A percentile compares a stretch with the other conserved stretches of the same genome.
These are phyloP conservation scores for Cryptomeria japonica DNA, from an alignment of 75 land plant species.

Conservation along the genomic window DNA sequence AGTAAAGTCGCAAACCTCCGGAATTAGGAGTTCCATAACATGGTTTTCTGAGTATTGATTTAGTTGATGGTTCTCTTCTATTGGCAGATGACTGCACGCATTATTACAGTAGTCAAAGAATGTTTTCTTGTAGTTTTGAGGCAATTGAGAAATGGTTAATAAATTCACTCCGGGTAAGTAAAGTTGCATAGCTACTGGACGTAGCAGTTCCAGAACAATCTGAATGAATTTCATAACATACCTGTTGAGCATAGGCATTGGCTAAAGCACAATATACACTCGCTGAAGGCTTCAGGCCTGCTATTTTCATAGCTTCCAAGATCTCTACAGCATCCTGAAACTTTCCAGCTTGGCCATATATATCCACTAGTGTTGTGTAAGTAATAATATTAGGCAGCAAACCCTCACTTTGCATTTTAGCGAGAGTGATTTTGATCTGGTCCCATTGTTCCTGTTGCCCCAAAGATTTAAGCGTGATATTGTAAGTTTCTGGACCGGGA, in stretches of 20 bases:
- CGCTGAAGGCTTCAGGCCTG: conserved; percentile 75
- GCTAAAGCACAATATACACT: conserved; percentile 93
- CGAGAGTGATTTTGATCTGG: conserved; percentile 49
- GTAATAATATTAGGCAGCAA: conserved; percentile 78
- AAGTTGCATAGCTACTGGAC: neutral
- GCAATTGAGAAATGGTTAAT: neutral
- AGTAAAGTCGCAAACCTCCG: too few relatives aligned
- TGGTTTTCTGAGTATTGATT: neutral
- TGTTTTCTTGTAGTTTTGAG: neutral
- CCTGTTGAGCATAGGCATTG: conserved; percentile 95
- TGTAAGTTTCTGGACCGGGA: conserved; percentile 75
- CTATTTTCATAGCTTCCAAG: conserved; percentile 74
- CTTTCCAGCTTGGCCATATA: conserved; percentile 81
- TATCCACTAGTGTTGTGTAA: conserved; percentile 85
- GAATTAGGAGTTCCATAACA: too few relatives aligned
- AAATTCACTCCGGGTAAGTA: neutral
- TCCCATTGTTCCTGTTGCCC: conserved; percentile 80
- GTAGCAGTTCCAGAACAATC: conserved; percentile 1
- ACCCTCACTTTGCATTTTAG: conserved; percentile 74
- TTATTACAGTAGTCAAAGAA: neutral
- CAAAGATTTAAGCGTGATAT: conserved; percentile 78
- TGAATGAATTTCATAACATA: conserved; percentile 21
- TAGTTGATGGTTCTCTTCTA: neutral
- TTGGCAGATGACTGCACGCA: neutral
- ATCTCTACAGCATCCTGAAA: conserved; percentile 87